Evolutionary conservation across 1,284 basidiomycete species (phyloP).

Genomic region (Puccinia sorghi): DNA sequence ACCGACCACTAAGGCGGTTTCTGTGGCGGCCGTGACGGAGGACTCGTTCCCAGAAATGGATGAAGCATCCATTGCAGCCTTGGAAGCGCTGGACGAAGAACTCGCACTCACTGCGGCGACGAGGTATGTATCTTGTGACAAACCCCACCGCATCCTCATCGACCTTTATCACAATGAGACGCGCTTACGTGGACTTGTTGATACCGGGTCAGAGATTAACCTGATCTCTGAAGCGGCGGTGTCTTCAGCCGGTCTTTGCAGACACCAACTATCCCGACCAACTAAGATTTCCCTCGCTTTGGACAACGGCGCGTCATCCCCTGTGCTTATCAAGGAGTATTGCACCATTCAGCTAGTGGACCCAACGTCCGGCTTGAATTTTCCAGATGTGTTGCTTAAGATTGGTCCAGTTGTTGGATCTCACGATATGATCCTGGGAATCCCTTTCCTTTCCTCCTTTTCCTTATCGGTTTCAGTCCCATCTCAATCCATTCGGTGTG

Average conservation of each 20-base stretch:
- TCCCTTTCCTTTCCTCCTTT: not conserved
- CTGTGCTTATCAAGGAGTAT: not conserved
- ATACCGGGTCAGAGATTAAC: not conserved
- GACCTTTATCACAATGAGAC: no score
- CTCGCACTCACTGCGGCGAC: not conserved
- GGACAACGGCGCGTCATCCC: not conserved
- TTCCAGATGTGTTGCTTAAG: not conserved
- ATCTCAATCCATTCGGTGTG: not conserved
- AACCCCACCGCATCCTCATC: not conserved
- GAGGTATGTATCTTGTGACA: not conserved
- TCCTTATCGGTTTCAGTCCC: not conserved
- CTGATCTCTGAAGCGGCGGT: not conserved
- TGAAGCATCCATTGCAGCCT: not conserved
- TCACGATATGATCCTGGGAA: slow-evolving; percentile 10
- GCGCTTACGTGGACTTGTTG: not conserved
- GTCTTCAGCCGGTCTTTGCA: not conserved
- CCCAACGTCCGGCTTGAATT: not conserved
- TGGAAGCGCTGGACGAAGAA: not conserved
- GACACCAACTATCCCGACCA: not conserved
- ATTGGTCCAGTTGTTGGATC: not conserved
- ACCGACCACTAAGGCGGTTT: not conserved
- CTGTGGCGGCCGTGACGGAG: not conserved
- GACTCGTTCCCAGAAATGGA: not conserved
- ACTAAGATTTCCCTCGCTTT: no score
- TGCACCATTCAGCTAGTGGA: not conserved